Evolutionary conservation across 331 rosid species (phyloP).

Genomic region (Dryas integrifolia): DNA sequence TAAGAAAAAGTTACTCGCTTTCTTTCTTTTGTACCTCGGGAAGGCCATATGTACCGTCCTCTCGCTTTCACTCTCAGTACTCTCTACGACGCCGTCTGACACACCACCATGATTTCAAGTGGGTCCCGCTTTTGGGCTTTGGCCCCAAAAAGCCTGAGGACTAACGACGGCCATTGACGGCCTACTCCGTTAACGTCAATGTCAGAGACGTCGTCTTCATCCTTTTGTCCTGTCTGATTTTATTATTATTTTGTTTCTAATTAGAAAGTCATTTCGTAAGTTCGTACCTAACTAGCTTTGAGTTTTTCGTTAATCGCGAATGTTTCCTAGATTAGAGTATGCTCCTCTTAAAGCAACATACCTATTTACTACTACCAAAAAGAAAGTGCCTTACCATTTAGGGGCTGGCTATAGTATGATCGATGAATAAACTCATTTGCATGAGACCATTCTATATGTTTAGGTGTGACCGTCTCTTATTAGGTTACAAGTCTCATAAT

Average conservation of each 20-base stretch:
- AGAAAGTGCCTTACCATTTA: neutral
- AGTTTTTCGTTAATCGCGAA: constrained; percentile 10
- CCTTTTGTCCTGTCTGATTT: neutral
- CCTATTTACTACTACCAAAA: neutral
- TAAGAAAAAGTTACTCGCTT: constrained; percentile 16
- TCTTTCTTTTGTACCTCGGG: constrained; percentile 42
- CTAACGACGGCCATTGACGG: constrained; percentile 29
- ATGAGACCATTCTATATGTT: too few relatives aligned
- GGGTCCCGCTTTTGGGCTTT: constrained; percentile 23
- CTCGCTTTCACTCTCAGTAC: constrained; percentile 6
- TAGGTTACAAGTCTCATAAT: too few relatives aligned
- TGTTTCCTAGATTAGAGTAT: constrained; percentile 36
- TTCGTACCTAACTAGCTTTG: neutral
- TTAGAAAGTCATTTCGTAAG: neutral
- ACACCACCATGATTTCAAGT: constrained; percentile 15
- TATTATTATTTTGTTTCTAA: neutral
- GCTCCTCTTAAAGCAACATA: constrained; percentile 27
- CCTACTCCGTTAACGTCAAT: constrained; percentile 35
- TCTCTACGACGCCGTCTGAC: constrained; percentile 23
- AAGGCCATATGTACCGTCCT: constrained; percentile 47
- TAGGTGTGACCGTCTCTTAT: too few relatives aligned
- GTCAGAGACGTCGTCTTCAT: constrained; percentile 26
- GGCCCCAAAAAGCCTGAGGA: constrained; percentile 21
- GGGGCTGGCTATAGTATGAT: neutral
- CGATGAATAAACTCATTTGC: too few relatives aligned